phyloP scores from a whole-genome alignment of 1,284 basidiomycete genomes.

The Cerioporus squamosus region DNA sequence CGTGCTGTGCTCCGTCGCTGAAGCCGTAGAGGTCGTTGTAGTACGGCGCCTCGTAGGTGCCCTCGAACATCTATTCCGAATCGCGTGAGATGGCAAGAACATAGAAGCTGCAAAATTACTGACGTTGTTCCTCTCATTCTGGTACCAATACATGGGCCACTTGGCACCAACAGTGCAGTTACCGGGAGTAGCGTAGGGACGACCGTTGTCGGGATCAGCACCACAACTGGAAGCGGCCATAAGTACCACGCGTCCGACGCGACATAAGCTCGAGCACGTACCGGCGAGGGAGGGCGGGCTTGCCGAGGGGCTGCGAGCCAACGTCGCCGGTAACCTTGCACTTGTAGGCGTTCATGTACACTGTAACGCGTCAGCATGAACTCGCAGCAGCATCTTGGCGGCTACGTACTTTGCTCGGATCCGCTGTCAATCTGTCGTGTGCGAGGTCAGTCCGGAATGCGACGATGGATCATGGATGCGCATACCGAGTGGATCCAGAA shows the following conservation, averaged over 20 bases:
- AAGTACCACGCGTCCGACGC: background rate
- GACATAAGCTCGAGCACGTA: background rate
- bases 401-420: slow-evolving; percentile 47
- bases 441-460: background rate
- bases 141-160: slow-evolving; percentile 68
- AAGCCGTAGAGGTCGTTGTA: slow-evolving; percentile 65
- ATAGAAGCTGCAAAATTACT: background rate
- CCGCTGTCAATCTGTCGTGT: slow-evolving; percentile 43
- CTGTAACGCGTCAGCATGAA: slow-evolving; percentile 33
- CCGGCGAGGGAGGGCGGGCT: slow-evolving; percentile 35
- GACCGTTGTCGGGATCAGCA: slow-evolving; percentile 45
- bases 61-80: slow-evolving; percentile 54
- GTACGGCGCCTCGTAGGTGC: slow-evolving; percentile 52
- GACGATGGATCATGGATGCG: too few species aligned
- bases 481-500: slow-evolving; percentile 70
- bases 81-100: background rate
- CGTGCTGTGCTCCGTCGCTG: slow-evolving; percentile 61
- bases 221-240: slow-evolving; percentile 56
- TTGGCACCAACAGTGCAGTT: slow-evolving; percentile 76
- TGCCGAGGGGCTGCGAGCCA: slow-evolving; percentile 53
- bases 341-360: slow-evolving; percentile 78
- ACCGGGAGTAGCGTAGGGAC: slow-evolving; percentile 45
- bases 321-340: slow-evolving; percentile 66
- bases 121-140: slow-evolving; percentile 62
- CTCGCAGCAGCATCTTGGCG: background rate